These are phyloP conservation scores for Dioscorea cayenensis DNA, from an alignment of 116 monocot species.

Conservation along the genomic window DNA sequence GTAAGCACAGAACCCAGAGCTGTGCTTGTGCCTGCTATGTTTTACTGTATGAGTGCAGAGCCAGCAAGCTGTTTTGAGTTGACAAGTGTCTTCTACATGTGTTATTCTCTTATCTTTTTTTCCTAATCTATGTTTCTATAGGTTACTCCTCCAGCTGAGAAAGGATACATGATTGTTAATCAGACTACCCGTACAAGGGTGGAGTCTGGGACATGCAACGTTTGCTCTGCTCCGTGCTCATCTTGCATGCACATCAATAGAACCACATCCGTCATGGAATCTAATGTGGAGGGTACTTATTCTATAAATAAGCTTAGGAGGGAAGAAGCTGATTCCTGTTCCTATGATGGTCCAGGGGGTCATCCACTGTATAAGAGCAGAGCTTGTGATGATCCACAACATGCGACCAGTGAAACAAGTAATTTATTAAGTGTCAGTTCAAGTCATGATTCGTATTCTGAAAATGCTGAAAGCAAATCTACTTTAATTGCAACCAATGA, in stretches of 20 bases:
- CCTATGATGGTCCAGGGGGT: conserved; percentile 18
- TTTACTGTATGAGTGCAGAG: too few relatives aligned
- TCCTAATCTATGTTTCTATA: conserved; percentile 12
- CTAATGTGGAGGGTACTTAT: conserved; percentile 38
- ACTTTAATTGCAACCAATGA: conserved; percentile 22
- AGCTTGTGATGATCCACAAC: conserved; percentile 22
- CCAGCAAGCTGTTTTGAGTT: background rate
- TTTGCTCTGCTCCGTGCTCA: conserved; percentile 81
- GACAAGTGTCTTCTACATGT: background rate
- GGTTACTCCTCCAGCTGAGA: conserved; percentile 8
- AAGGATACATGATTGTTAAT: conserved; percentile 8
- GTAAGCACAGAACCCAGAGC: too few relatives aligned
- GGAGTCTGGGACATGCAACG: conserved; percentile 69
- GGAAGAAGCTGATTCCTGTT: conserved; percentile 45
- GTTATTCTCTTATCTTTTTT: background rate
- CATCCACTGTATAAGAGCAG: conserved; percentile 28
- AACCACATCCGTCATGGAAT: conserved; percentile 39
- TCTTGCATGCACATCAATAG: conserved; percentile 67
- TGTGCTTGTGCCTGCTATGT: too few relatives aligned
- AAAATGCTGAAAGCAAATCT: conserved; percentile 58
- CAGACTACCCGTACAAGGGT: conserved; percentile 13
- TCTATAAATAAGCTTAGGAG: conserved; percentile 14
- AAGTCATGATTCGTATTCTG: conserved; percentile 43
- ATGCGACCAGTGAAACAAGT: conserved; percentile 46
- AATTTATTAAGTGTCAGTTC: conserved; percentile 42